These are phyloP conservation scores for Geotrichum fermentans DNA, from an alignment of 1,139 yeast genomes.

Conservation along the genomic window DNA sequence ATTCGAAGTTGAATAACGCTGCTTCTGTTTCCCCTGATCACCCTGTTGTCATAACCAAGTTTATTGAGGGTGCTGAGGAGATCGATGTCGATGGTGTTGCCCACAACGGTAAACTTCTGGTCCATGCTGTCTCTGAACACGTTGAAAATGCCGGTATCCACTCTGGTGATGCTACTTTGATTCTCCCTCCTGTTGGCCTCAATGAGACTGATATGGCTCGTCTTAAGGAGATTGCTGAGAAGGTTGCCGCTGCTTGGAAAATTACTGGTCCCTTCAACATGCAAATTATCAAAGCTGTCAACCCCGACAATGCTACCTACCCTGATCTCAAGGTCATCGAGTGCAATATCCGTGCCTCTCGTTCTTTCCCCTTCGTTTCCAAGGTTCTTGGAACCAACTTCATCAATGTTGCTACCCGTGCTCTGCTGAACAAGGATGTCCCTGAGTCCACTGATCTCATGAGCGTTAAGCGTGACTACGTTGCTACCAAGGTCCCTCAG, in stretches of 20 bases:
- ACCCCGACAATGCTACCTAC: conserved; percentile 62
- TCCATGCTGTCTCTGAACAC: conserved; percentile 98
- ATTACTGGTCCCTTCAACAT: conserved; percentile 98
- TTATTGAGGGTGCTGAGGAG: conserved; percentile 95
- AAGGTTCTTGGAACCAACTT: conserved; percentile 92
- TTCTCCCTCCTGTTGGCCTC: conserved; percentile 88
- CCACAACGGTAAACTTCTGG: conserved; percentile 83
- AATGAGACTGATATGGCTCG: conserved; percentile 83
- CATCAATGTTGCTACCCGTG: conserved; percentile 88
- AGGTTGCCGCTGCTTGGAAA: conserved; percentile 87
- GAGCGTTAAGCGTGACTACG: conserved; percentile 75
- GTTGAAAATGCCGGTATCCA: conserved; percentile 99
- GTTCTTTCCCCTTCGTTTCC: conserved; percentile 97
- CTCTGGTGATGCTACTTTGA: conserved; percentile 97
- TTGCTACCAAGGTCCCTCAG: conserved; percentile 96
- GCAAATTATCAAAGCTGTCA: conserved; percentile 84
- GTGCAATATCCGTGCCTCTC: conserved; percentile 96
- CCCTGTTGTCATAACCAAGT: conserved; percentile 96
- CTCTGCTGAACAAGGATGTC: conserved; percentile 67
- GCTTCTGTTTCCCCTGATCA: conserved; percentile 96
- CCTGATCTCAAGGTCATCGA: conserved; percentile 91
- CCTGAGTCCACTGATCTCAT: conserved; percentile 87
- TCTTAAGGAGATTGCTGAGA: conserved; percentile 89
- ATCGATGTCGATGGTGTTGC: conserved; percentile 99
- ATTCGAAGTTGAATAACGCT: conserved; percentile 83